Conservation (phyloP, 1,284 basidiomycete genomes). For the Violaceomyces palustris region DNA sequence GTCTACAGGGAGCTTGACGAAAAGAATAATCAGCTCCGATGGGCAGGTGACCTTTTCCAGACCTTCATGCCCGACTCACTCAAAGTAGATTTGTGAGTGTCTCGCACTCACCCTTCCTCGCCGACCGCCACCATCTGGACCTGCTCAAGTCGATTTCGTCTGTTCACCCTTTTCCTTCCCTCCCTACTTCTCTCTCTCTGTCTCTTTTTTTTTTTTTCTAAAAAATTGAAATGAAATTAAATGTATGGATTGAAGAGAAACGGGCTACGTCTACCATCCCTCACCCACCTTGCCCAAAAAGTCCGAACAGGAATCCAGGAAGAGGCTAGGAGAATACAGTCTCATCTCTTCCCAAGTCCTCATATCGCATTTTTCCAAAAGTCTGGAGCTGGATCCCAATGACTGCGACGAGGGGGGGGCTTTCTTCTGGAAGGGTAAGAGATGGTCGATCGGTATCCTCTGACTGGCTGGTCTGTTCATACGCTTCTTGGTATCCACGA, state of each 20-base stretch:
- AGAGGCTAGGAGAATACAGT: conserved; percentile 34
- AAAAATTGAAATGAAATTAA: no score
- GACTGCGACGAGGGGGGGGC: no score
- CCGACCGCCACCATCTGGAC: no score
- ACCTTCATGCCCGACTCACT: conserved; percentile 36
- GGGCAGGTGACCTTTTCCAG: conserved; percentile 29
- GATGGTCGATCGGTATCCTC: no score
- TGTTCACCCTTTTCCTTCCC: not conserved
- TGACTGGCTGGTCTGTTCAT: no score
- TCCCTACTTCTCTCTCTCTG: not conserved
- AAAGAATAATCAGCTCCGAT: conserved; percentile 26
- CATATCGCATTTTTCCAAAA: conserved; percentile 27
- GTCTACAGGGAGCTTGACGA: conserved; percentile 44
- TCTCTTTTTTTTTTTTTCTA: no score
- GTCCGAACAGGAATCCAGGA: not conserved
- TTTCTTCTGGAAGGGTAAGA: no score
- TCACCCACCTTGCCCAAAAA: conserved; percentile 24
- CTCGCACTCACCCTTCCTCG: no score
- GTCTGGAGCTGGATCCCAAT: conserved; percentile 32
- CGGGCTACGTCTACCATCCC: conserved; percentile 52
- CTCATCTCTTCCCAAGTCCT: conserved; percentile 42
- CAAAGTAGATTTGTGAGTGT: conserved; percentile 20
- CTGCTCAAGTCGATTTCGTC: not conserved
- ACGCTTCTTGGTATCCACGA: no score
- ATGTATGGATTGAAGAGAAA: not conserved